Evolutionary conservation across 2,329 filamentous ascomycete species (phyloP), one percentile per base, ranked within the genome.

Genomic region (Pseudocercospora fuligena): DNA sequence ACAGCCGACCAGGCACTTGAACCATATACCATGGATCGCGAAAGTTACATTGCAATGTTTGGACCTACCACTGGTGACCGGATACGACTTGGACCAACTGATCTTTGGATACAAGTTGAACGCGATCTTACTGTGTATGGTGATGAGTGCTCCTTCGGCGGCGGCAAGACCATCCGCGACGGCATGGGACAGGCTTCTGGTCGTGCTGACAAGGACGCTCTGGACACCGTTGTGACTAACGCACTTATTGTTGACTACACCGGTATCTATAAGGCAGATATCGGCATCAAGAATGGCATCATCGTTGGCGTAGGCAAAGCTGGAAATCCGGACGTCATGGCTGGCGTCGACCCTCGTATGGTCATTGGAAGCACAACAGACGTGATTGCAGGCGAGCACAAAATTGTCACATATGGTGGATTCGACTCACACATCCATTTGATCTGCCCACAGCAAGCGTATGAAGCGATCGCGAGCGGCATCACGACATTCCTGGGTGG

Each of bases 321-420:
- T 16, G 94, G 94, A 21, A 98, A 97, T 75, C 94, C 94, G n/a
- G 94, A 98, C 80, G 88, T 97, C 56, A 97, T 97, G 94, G 90
- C 95, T 33, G 92, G 92, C 4, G 92, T 98, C 6, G 84, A 90
- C 66, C 84, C 88, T 0, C 85, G 89, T 64, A 88, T 98, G 89
- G 82, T 97, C 1, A 88, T 97, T 9, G 94, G 94, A 11, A 90
- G 90, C 69, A 92, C 91, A 72, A 98, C 94, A 0, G 94, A 98
- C 82, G 92, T 97, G 23, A 89, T 98, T 76, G 93, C 94, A 19
- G 94, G 89, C 14, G 94, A 98, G 81, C 89, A 91, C 73, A 92
- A 92, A 81, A 97, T 98, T 69, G 82, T 98, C 61, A 98, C 94
- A 0, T 92, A 93, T 1, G 94, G 94, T 71, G 94, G 92, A 0